phyloP scores from a whole-genome alignment of 1,284 basidiomycete genomes.

The Cystobasidium sp. region DNA sequence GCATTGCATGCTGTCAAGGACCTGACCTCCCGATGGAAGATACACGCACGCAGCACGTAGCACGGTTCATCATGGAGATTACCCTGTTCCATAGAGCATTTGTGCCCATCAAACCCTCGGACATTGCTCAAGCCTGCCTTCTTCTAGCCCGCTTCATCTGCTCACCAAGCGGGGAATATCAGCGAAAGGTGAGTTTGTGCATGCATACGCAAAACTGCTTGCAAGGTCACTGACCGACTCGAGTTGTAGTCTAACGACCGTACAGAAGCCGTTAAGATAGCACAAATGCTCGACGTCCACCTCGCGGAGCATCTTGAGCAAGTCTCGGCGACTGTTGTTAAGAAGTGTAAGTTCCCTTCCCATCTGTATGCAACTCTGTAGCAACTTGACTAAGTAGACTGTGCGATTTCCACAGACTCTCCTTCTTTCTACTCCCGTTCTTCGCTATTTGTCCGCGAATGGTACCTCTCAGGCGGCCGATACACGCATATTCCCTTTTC shows the following conservation, averaged over 20 bases:
- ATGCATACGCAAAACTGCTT: conserved; percentile 62
- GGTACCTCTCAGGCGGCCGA: conserved; percentile 68
- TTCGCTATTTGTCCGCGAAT: conserved; percentile 87
- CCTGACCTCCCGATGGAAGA: conserved; percentile 70
- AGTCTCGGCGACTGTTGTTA: conserved; percentile 88
- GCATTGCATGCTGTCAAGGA: conserved; percentile 61
- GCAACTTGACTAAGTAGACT: background rate
- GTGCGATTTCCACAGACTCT: conserved; percentile 66
- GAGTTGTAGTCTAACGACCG: conserved; percentile 72
- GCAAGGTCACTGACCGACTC: conserved; percentile 60
- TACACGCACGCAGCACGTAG: conserved; percentile 85
- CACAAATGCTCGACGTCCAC: conserved; percentile 81
- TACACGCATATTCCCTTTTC: conserved; percentile 49
- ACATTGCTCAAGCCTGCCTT: conserved; percentile 84
- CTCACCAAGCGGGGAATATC: background rate
- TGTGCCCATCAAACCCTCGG: conserved; percentile 79
- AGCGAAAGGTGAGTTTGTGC: conserved; percentile 10
- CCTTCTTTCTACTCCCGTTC: conserved; percentile 92
- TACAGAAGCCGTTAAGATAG: conserved; percentile 63
- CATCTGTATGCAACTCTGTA: background rate
- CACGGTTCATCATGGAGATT: conserved; percentile 97
- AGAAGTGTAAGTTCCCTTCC: conserved; percentile 64
- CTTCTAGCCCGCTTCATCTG: conserved; percentile 77
- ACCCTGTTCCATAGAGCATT: conserved; percentile 97
- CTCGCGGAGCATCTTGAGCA: conserved; percentile 83